phyloP scores from a whole-genome alignment of 495 filamentous ascomycete species.

The Aspergillus ellipticus region DNA sequence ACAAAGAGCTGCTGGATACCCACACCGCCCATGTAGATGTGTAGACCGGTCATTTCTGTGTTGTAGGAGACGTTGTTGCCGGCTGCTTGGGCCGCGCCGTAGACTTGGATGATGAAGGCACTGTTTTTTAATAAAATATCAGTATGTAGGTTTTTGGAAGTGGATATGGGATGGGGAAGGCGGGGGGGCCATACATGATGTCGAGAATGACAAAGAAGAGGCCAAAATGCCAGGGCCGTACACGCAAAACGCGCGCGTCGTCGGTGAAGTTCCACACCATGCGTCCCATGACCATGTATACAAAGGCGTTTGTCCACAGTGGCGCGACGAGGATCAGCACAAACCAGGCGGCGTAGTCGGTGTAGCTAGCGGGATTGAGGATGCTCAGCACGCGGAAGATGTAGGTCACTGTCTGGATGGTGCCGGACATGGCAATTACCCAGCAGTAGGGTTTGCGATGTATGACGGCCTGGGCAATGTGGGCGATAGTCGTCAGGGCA shows the following conservation, averaged over 20 bases:
- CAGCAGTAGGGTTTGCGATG: constrained; percentile 45
- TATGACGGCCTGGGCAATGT: constrained; percentile 37
- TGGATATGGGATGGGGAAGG: neutral
- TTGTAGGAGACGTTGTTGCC: constrained; percentile 8
- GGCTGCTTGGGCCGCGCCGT: constrained; percentile 11
- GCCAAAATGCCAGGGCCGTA: constrained; percentile 12
- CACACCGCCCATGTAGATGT: constrained; percentile 53
- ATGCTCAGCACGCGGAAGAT: constrained; percentile 30
- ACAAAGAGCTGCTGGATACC: constrained; percentile 50
- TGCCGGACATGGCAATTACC: constrained; percentile 45
- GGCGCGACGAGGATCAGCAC: constrained; percentile 26
- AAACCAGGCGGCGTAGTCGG: constrained; percentile 25
- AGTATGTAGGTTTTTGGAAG: neutral
- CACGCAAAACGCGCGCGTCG: constrained; percentile 5
- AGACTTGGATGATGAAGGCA: constrained; percentile 20
- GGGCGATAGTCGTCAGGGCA: constrained; percentile 30
- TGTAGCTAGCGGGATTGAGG: constrained; percentile 12
- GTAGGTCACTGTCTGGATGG: constrained; percentile 40
- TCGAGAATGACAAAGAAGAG: constrained; percentile 17
- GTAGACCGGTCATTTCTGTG: constrained; percentile 33
- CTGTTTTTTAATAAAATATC: constrained; percentile 5
- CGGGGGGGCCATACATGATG: constrained; percentile 9
- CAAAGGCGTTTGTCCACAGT: constrained; percentile 19
- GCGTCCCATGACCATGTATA: constrained; percentile 21
- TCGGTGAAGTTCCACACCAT: constrained; percentile 19